Conservation (phyloP, 2,329 filamentous ascomycete genomes). For the Colletotrichum acutatum region DNA sequence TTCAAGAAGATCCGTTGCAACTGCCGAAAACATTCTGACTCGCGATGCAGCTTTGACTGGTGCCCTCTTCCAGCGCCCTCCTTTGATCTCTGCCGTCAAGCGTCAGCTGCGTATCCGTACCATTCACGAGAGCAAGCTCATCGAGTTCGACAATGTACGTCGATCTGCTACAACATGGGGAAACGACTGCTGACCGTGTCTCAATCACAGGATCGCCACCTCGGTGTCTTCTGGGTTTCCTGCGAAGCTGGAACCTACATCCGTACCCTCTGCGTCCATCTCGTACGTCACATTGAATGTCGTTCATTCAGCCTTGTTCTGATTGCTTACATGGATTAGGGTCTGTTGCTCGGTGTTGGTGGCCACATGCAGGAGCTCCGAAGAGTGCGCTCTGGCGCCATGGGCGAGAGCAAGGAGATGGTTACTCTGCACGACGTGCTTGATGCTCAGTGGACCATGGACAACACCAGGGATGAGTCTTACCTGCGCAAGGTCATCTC, state of each 20-base stretch:
- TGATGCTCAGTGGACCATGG: conserved; percentile 94
- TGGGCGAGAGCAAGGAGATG: conserved; percentile 89
- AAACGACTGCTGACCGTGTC: conserved; percentile 18
- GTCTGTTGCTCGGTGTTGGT: conserved; percentile 80
- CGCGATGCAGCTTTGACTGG: conserved; percentile 75
- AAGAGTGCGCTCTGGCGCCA: conserved; percentile 91
- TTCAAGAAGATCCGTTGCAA: background rate
- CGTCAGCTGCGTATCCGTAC: conserved; percentile 97
- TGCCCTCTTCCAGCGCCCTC: conserved; percentile 95
- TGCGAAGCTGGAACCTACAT: conserved; percentile 99
- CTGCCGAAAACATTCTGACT: conserved; percentile 22
- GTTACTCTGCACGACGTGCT: conserved; percentile 96
- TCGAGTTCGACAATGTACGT: conserved; percentile 88
- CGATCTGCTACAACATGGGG: background rate
- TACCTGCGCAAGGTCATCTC: conserved; percentile 92
- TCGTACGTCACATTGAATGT: conserved; percentile 60
- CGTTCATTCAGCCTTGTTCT: conserved; percentile 37
- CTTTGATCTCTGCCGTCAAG: conserved; percentile 98
- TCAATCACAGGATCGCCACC: conserved; percentile 75
- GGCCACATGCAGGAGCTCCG: conserved; percentile 99
- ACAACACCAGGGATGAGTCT: conserved; percentile 91
- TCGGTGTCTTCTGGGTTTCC: conserved; percentile 99
- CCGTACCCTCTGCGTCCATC: conserved; percentile 95
- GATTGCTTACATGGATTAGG: conserved; percentile 45
- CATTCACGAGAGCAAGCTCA: conserved; percentile 95